Evolutionary conservation across 2,329 filamentous ascomycete genomes (phyloP).

Genomic region (Orbilia ellipsospora): DNA sequence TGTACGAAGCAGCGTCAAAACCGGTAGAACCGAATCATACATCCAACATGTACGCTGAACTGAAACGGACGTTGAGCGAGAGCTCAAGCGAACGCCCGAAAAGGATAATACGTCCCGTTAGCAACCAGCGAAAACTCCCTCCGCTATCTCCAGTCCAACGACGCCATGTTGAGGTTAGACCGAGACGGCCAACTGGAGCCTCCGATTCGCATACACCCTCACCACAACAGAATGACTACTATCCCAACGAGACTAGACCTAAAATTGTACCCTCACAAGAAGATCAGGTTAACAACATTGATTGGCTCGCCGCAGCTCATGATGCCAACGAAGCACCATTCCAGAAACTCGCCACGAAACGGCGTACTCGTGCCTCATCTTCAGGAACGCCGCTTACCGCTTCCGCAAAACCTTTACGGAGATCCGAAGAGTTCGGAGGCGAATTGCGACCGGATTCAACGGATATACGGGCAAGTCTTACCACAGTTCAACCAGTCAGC

Average conservation of each 20-base stretch:
- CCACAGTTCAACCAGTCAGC: background rate
- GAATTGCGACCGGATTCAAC: slow-evolving; percentile 23
- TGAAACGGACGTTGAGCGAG: slow-evolving; percentile 47
- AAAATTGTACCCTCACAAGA: slow-evolving; percentile 17
- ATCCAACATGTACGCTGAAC: slow-evolving; percentile 47
- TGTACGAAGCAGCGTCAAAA: slow-evolving; percentile 42
- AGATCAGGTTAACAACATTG: slow-evolving; percentile 16
- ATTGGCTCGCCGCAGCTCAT: slow-evolving; percentile 46
- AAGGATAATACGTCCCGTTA: slow-evolving; percentile 15
- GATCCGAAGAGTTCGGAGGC: slow-evolving; percentile 39
- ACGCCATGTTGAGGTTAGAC: slow-evolving; percentile 44
- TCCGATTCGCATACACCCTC: slow-evolving; percentile 35
- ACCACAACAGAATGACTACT: slow-evolving; percentile 41
- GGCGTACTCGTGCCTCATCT: slow-evolving; percentile 23
- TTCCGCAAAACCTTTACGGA: background rate
- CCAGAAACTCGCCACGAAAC: slow-evolving; percentile 5
- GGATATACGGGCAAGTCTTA: slow-evolving; percentile 7
- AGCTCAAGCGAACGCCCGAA: slow-evolving; percentile 51
- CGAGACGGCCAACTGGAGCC: slow-evolving; percentile 25
- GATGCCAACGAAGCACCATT: slow-evolving; percentile 7
- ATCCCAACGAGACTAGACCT: slow-evolving; percentile 30
- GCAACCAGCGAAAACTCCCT: slow-evolving; percentile 25
- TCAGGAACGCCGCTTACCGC: slow-evolving; percentile 28
- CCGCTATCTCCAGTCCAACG: slow-evolving; percentile 42
- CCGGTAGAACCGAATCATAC: slow-evolving; percentile 18